Conservation (phyloP, 768 basidiomycete genomes). For the Phaffia australis region DNA sequence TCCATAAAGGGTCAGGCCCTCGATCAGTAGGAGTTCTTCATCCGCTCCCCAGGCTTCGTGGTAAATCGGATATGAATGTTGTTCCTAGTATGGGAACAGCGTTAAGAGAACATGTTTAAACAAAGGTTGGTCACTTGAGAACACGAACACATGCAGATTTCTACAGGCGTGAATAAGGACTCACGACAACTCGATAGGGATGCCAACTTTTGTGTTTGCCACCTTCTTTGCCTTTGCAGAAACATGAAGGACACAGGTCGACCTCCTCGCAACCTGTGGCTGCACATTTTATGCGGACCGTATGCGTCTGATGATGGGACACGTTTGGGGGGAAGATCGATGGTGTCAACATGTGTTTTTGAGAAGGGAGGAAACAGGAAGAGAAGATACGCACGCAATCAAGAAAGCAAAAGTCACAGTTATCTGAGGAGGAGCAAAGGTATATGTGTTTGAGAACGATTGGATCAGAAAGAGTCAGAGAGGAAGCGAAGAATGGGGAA, state of each 20-base stretch:
- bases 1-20: slow-evolving; percentile 75
- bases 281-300: slow-evolving; percentile 93
- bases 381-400: slow-evolving; percentile 20
- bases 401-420: slow-evolving; percentile 25
- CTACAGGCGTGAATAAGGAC: slow-evolving; percentile 24
- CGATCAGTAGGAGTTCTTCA: slow-evolving; percentile 82
- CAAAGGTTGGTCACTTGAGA: background rate
- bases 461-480: background rate
- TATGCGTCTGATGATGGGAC: slow-evolving; percentile 51
- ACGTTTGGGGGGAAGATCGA: too few relatives aligned
- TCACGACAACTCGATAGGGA: slow-evolving; percentile 81
- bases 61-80: slow-evolving; percentile 94
- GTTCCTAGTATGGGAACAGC: slow-evolving; percentile 51
- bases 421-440: slow-evolving; percentile 3
- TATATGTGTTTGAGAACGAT: background rate
- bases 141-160: background rate
- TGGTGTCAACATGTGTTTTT: background rate
- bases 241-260: slow-evolving; percentile 86
- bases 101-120: background rate
- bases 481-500: background rate
- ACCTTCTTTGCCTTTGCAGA: slow-evolving; percentile 83
- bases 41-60: slow-evolving; percentile 94
- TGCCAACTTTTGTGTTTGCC: slow-evolving; percentile 73
- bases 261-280: slow-evolving; percentile 57
- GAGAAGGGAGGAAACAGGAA: background rate